Evolutionary conservation across 768 basidiomycete species (phyloP), one percentile per base, ranked within the genome.

Genomic region (Lactarius trivialis): DNA sequence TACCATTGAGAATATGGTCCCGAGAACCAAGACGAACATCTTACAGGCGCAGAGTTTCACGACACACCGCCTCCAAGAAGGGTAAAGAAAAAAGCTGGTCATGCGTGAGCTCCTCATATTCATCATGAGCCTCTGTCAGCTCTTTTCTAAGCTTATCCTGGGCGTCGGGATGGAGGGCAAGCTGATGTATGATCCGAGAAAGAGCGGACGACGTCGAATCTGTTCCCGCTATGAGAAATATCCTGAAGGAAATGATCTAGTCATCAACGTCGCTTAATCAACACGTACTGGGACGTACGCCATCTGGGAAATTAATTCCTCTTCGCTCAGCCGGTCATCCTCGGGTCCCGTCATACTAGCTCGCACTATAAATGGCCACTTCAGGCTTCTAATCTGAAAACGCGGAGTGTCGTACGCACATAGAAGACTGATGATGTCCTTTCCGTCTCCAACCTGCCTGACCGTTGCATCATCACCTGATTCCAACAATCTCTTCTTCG

Each of bases 401-500:
- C 49, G 15, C 41, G 15, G 17, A 63, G 28, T 15, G 39, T 48
- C n/a, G 14, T n/a, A 68, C 78, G 50, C 63, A 82, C 80, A 65
- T 81, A 81, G 65, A 48, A 80, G 72, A 59, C 76, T 79, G 64
- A 81, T 72, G 26, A 82, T 74, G 65, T 81, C 80, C 49, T 77
- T 77, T 12, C 76, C 77, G 59, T 72, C 71, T 8, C 73, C 74
- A 45, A 75, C 70, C 58, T 75, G 73, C 19, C 61, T 66, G 17
- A 63, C 59, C 4, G 76, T 68, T 4, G 68, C 73, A 39, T 74
- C 72, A 34, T 77, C 76, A 7, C 75, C 76, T 26, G 69, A 68
- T 9, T 60, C 63, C 4, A 79, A 48, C 2, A 76, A 72, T 39
- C 62, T 67, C 60, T 74, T 76, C 68, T 79, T 80, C 21, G 68